Base-by-base conservation (phyloP, 2,329 filamentous ascomycete species). In the Neurospora sp. region DNA sequence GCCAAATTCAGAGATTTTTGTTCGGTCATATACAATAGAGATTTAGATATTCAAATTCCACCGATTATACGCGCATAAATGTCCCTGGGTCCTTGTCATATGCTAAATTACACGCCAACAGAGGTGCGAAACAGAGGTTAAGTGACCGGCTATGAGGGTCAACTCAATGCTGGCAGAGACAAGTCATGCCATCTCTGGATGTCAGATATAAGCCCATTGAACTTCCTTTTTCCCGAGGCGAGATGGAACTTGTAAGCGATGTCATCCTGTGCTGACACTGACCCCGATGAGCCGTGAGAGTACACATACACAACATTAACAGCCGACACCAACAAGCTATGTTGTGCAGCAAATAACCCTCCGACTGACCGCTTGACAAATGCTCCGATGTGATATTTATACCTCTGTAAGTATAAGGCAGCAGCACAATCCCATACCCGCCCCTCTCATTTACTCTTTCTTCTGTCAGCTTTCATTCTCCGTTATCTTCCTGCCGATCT, bases 401-500 rank as follows among this genome's bases (percentile, higher is more conserved):
- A 11, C n/a, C 10, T 3, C 3, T 46, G n/a, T 42, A n/a, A 46
- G 1, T 46, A 62, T 62, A 36, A 62, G 28, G 7, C 2, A 62
- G 8, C 52, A 2, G n/a, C n/a, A n/a, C 13, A 52, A 15, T 28
- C 46, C 6, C 46, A 23, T 9, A 19, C 9, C 9, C 6, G 2
- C 10, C 1, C 9, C 46, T 15, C 4, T 52, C 7, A 5, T 42
- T 15, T 13, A 19, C 66, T 39, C 66, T 43, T 62, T 67, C 52
- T 58, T 28, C 13, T 28, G 6, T 28, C 46, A n/a, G n/a, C 17
- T 69, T 23, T 69, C 62, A 13, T 28, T 38, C 28, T 33, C 36
- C 38, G 39, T 66, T 10, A 17, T 62, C 66, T 70, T 19, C 69
- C 70, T 42, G 68, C 42, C 39, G 38, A 69, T 69, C 39, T 43